These are phyloP conservation scores for Mortierella sp. DNA, from an alignment of 371 early-diverging fungal genomes.

Conservation along the genomic window DNA sequence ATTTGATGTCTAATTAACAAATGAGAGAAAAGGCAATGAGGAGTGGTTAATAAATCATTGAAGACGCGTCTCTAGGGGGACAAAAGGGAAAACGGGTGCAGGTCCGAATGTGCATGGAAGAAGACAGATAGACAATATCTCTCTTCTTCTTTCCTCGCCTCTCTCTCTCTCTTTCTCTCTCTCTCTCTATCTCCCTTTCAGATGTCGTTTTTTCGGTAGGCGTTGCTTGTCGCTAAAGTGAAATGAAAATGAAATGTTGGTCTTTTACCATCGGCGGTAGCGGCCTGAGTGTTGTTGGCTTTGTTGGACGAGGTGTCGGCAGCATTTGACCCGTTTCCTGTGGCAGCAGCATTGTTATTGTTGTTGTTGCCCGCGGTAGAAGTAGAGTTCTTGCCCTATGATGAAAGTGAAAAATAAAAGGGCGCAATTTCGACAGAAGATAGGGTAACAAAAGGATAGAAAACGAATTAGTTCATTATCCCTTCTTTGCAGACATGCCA, in stretches of 20 bases:
- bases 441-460: background rate
- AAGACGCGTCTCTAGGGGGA: background rate
- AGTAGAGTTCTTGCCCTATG: background rate
- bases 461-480: background rate
- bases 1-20: conserved; percentile 52
- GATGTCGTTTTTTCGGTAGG: background rate
- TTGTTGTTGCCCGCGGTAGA: background rate
- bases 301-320: background rate
- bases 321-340: background rate
- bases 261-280: background rate
- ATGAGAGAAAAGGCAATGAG: background rate
- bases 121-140: background rate
- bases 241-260: background rate
- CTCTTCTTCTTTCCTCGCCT: too few relatives aligned
- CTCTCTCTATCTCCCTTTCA: too few relatives aligned
- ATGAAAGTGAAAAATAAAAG: background rate
- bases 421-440: background rate
- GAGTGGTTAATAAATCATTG: background rate
- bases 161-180: too few relatives aligned
- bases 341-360: background rate
- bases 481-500: background rate
- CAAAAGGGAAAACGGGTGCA: background rate
- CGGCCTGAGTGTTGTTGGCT: background rate
- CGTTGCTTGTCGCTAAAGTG: background rate
- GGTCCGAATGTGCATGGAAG: background rate